Evolutionary conservation across 2,329 filamentous ascomycete genomes (phyloP), one percentile per base, ranked within the genome.

Genomic region (Pseudogymnoascus sp.): DNA sequence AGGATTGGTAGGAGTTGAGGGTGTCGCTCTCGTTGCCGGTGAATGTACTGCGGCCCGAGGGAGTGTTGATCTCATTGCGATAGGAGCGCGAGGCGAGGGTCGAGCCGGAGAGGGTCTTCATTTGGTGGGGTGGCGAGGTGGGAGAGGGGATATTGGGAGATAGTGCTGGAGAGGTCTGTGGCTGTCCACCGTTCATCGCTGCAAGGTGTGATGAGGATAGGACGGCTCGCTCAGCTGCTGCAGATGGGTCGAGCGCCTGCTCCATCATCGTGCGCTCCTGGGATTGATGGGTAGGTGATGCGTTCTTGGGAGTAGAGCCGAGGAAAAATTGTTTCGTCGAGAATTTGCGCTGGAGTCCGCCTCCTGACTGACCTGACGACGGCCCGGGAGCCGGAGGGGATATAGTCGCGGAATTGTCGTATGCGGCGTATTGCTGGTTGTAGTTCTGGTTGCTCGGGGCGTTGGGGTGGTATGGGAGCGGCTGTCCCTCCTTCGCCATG

Each of bases 401-500:
- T 60, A 82, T 73, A 2, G 76, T 81, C 6, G 26, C 26, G 6
- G 26, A 16, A 73, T 69, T 71, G 66, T 85, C 83, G 72, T 84
- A 86, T 63, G 73, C 72, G 6, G 67, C 66, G n/a, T 63, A 65
- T 63, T 73, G 70, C 38, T 69, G 63, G 26, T 29, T 35, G 49
- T 58, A 58, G 59, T 70, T 67, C 63, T 65, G 39, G 61, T 63
- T 62, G 10, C 70, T 63, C 6, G 63, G 23, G 35, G 63, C 10
- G 59, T 67, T 38, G 58, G 72, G 66, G 49, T 68, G 66, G 65
- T 80, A 79, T 29, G 92, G 92, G 21, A 97, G 80, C 37, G 93
- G 93, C 72, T 96, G 91, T 67, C 89, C 89, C 73, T 97, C 92
- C 77, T 97, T 97, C 70, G 88, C 89, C 71, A 96, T 86, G 66